A percentile compares a stretch with the other conserved stretches of the same genome.
phyloP scores from a whole-genome alignment of 1,139 yeast species.

The Suhomyces kunorum region DNA sequence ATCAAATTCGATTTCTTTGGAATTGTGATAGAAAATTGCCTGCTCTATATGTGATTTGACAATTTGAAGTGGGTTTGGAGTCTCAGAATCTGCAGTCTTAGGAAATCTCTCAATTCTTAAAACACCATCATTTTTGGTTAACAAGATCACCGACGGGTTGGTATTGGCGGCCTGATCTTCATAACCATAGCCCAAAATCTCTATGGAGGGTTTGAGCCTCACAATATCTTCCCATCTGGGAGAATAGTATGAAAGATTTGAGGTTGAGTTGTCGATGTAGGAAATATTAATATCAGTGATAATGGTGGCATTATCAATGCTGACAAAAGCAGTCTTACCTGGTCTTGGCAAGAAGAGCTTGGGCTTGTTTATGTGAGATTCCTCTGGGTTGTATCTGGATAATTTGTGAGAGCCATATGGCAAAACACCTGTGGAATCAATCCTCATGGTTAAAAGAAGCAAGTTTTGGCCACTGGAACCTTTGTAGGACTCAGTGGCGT shows the following conservation, averaged over 20 bases:
- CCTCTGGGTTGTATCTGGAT: slow-evolving; percentile 36
- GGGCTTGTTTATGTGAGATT: slow-evolving; percentile 35
- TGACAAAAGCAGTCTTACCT: slow-evolving; percentile 61
- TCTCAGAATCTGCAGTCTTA: slow-evolving; percentile 14
- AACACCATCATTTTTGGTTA: slow-evolving; percentile 65
- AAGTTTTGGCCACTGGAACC: slow-evolving; percentile 23
- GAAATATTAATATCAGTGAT: slow-evolving; percentile 59
- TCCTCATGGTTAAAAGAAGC: slow-evolving; percentile 57
- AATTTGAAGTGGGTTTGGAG: slow-evolving; percentile 35
- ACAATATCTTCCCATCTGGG: slow-evolving; percentile 82
- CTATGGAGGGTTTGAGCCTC: slow-evolving; percentile 52
- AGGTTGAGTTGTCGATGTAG: slow-evolving; percentile 31
- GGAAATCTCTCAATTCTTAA: slow-evolving; percentile 57
- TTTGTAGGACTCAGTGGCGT: slow-evolving; percentile 27
- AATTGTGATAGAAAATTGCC: slow-evolving; percentile 63
- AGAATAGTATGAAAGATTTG: slow-evolving; percentile 42
- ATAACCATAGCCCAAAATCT: slow-evolving; percentile 62
- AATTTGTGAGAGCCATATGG: slow-evolving; percentile 62
- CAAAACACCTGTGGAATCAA: slow-evolving; percentile 53
- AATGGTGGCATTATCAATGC: slow-evolving; percentile 62
- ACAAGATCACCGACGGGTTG: slow-evolving; percentile 47
- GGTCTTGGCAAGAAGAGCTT: slow-evolving; percentile 61
- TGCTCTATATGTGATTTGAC: slow-evolving; percentile 78
- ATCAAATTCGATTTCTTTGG: slow-evolving; percentile 56
- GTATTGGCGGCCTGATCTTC: slow-evolving; percentile 37